These are phyloP conservation scores for Oryza longistaminata DNA, from an alignment of 176 grass and related monocot genomes.

Conservation along the genomic window DNA sequence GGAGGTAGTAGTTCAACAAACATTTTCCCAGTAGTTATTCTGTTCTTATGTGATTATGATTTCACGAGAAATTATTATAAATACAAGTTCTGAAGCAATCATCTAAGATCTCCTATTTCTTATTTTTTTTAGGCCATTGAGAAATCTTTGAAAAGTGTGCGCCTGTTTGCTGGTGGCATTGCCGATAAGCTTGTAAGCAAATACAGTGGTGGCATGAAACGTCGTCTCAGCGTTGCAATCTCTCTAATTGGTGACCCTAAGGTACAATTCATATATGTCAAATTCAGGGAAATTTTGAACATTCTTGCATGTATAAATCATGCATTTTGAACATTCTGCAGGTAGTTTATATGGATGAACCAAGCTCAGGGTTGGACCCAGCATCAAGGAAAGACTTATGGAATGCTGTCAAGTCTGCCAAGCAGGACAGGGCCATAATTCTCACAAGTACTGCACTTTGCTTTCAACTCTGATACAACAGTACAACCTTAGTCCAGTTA, in stretches of 20 bases:
- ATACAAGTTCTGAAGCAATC: background rate
- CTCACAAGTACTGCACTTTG: constrained; percentile 59
- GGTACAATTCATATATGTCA: constrained; percentile 16
- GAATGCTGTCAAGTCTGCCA: constrained; percentile 63
- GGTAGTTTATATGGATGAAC: constrained; percentile 98
- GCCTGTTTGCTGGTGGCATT: constrained; percentile 55
- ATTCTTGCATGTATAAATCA: background rate
- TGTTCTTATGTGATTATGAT: background rate
- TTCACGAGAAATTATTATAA: background rate
- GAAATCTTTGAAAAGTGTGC: constrained; percentile 69
- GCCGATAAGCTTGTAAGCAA: constrained; percentile 62
- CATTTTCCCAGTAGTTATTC: background rate
- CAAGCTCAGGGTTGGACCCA: constrained; percentile 85
- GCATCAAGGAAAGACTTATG: constrained; percentile 76
- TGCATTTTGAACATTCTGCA: constrained; percentile 9
- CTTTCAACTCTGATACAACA: background rate
- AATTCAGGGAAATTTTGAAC: background rate
- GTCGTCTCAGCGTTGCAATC: constrained; percentile 79
- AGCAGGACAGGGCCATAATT: constrained; percentile 59
- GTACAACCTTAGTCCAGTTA: background rate
- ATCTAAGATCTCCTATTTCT: background rate
- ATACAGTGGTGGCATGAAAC: constrained; percentile 95
- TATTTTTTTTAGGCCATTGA: constrained; percentile 61
- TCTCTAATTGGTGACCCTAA: constrained; percentile 77
- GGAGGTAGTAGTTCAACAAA: too few relatives aligned